A percentile compares a stretch with the other conserved stretches of the same genome.
phyloP scores from a whole-genome alignment of 2,329 filamentous ascomycete species.

The Cytospora piceae region DNA sequence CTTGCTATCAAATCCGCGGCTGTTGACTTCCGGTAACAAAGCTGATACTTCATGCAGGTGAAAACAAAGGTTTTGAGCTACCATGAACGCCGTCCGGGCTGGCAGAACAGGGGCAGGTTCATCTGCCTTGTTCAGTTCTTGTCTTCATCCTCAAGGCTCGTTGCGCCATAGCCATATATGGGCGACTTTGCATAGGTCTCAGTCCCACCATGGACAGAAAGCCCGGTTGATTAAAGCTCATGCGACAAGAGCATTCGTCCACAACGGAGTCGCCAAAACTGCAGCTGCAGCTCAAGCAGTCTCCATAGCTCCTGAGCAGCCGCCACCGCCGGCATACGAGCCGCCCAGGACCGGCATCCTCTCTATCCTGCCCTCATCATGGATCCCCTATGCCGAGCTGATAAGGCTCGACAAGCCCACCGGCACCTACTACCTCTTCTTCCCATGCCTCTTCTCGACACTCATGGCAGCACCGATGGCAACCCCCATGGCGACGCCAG shows the following conservation, averaged over 20 bases:
- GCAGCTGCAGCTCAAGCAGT: not conserved
- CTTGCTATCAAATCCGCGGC: not conserved
- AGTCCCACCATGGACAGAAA: not conserved
- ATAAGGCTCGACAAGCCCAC: conserved; percentile 80
- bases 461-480: conserved; percentile 76
- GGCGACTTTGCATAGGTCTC: not conserved
- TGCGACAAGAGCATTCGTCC: conserved; percentile 13
- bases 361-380: conserved; percentile 67
- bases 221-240: not conserved
- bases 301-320: conserved; percentile 23
- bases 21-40: not conserved
- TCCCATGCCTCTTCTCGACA: conserved; percentile 84
- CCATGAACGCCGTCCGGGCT: conserved; percentile 16
- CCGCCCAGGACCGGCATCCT: conserved; percentile 74
- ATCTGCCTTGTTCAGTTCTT: not conserved
- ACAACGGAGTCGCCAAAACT: conserved; percentile 5
- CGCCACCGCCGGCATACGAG: conserved; percentile 51
- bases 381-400: conserved; percentile 82
- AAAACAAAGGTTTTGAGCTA: not conserved
- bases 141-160: not conserved
- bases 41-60: conserved; percentile 5
- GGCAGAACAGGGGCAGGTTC: conserved; percentile 4
- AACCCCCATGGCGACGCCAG: conserved; percentile 61
- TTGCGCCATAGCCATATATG: conserved; percentile 1
- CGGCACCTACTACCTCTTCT: conserved; percentile 83